Base-by-base conservation (phyloP, 441 rosid genomes). In the Kokia cookei region DNA sequence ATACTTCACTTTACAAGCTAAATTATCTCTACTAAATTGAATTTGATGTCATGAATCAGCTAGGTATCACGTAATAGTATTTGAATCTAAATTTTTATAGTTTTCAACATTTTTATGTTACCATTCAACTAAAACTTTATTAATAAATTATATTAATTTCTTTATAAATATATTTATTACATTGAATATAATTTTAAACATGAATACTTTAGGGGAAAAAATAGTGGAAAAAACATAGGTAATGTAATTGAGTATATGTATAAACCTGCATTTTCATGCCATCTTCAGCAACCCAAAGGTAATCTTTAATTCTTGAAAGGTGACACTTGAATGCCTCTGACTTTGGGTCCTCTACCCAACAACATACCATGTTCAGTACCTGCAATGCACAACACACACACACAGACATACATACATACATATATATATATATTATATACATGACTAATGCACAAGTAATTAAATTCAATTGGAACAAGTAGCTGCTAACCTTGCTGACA, bases 211-310 rank as follows among this genome's bases (percentile, higher is more conserved):
- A 6, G 8, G 40, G 40, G 6, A 5, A 5, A 6, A 37, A 37
- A 6, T 37, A 37, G 40, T 37, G 8, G 15, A 48, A 64, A 43
- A 47, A 40, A 8, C 50, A 5, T 37, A 17, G 14, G 24, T 3
- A n/a, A 45, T 1, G 7, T 43, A 35, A 51, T 2, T 14, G 50
- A 12, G 14, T 45, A 45, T 45, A 45, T 7, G 47, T 58, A 15
- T 62, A 61, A 17, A 87, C 94, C 90, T 92, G 95, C 97, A 92
- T 90, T 80, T 92, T 92, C 95, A 92, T 87, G 43, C 97, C 95
- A 82, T 92, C 97, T 77, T 92, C 97, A 0, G 97, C 97, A 2
- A 90, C 10, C 97, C 95, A 92, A 3, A 92, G 65, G 65, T 88
- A 90, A 71, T 90, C 97, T 79, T 87, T 82, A 10, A 92, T 80